phyloP scores from a whole-genome alignment of 345 rosid species.

The Pseudoturritis turrita region DNA sequence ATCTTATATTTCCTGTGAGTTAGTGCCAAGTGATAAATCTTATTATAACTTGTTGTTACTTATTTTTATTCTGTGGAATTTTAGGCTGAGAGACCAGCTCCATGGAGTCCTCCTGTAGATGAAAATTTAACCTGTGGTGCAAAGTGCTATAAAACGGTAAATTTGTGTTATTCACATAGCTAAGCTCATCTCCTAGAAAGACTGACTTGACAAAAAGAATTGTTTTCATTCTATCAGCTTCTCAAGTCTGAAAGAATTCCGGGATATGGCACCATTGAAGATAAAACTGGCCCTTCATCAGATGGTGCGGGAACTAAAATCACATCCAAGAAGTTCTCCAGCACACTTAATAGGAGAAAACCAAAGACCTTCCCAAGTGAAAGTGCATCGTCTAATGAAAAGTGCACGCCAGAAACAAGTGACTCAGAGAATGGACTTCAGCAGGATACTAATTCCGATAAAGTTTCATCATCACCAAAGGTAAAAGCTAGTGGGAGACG shows the following conservation, averaged over 20 bases:
- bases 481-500: constrained; percentile 55
- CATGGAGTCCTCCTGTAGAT: constrained; percentile 57
- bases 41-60: constrained; percentile 4
- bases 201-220: not conserved
- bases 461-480: constrained; percentile 51
- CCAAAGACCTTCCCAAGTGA: constrained; percentile 69
- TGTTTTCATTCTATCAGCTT: constrained; percentile 38
- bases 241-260: constrained; percentile 50
- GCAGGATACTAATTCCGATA: constrained; percentile 43
- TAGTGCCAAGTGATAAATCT: constrained; percentile 10
- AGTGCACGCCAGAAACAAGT: constrained; percentile 69
- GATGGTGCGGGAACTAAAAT: constrained; percentile 44
- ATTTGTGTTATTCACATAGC: constrained; percentile 1
- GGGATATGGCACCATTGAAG: constrained; percentile 45
- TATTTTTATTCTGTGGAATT: not conserved
- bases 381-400: constrained; percentile 94
- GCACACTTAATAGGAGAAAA: constrained; percentile 45
- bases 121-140: constrained; percentile 75
- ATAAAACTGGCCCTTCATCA: constrained; percentile 46
- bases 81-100: constrained; percentile 82
- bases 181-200: not conserved
- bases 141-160: constrained; percentile 73
- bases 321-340: constrained; percentile 48
- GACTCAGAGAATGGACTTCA: constrained; percentile 75
- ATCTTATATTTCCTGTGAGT: constrained; percentile 94